Conservation (phyloP, 2,329 filamentous ascomycete species). For the Trichoderma afroharzianum region DNA sequence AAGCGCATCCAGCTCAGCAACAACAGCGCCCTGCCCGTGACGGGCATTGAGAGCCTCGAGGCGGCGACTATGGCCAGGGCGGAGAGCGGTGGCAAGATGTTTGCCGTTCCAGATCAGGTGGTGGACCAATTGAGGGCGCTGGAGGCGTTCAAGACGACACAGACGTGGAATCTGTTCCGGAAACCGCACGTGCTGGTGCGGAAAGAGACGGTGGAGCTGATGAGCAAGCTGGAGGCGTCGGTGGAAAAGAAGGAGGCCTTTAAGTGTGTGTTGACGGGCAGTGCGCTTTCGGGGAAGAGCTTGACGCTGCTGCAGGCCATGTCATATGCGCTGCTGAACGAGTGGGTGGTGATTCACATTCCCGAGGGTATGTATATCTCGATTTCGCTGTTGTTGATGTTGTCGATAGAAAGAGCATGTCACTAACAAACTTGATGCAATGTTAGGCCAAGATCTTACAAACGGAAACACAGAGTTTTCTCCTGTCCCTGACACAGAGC, state of each 20-base stretch:
- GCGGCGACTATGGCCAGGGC: constrained; percentile 51
- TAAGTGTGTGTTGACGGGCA: constrained; percentile 68
- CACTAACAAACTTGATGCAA: no score
- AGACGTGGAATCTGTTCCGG: constrained; percentile 84
- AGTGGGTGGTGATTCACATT: constrained; percentile 85
- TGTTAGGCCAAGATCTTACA: constrained; percentile 68
- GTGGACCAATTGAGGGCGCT: constrained; percentile 79
- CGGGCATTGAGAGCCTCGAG: constrained; percentile 60
- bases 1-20: constrained; percentile 92
- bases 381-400: no score
- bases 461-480: constrained; percentile 79
- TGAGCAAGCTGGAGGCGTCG: constrained; percentile 57
- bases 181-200: constrained; percentile 76
- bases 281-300: constrained; percentile 78
- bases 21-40: constrained; percentile 80
- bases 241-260: constrained; percentile 50
- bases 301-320: constrained; percentile 80
- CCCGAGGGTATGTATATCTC: constrained; percentile 67
- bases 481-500: constrained; percentile 57
- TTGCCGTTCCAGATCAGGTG: constrained; percentile 63
- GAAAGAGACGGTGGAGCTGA: constrained; percentile 70
- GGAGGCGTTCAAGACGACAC: constrained; percentile 86
- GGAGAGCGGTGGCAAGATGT: constrained; percentile 60
- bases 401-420: no score
- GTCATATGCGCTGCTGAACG: constrained; percentile 73